Conservation (phyloP, 306 rosid genomes). For the Quercus variabilis region DNA sequence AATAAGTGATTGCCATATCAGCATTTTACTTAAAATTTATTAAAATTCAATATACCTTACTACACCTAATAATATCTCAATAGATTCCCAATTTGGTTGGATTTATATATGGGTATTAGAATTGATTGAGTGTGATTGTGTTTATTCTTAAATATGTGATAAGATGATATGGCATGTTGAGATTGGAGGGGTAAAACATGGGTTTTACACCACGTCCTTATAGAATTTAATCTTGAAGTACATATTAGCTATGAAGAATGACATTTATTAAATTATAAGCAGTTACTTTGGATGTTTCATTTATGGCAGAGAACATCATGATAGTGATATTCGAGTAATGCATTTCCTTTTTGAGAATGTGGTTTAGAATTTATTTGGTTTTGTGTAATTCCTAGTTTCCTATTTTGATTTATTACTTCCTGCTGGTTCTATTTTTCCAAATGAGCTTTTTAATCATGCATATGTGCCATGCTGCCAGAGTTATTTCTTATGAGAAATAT, state of each 20-base stretch:
- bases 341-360: neutral
- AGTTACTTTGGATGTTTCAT: neutral
- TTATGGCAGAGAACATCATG: neutral
- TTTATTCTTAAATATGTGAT: too few species aligned
- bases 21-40: too few species aligned
- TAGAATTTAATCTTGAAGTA: too few species aligned
- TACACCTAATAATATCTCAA: too few species aligned
- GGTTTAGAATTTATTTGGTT: neutral
- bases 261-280: neutral
- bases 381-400: neutral
- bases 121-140: too few species aligned
- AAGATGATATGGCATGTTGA: too few species aligned
- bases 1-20: too few species aligned
- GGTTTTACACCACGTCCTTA: too few species aligned
- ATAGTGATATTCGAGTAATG: neutral
- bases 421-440: neutral
- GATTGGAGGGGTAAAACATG: too few species aligned
- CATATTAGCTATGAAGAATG: neutral
- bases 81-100: too few species aligned
- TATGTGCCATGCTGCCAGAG: neutral
- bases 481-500: conserved; percentile 13
- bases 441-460: neutral
- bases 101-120: too few species aligned
- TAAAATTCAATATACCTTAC: too few species aligned
- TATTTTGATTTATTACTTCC: neutral